Evolutionary conservation across 2,329 filamentous ascomycete species (phyloP), one percentile per base, ranked within the genome.

Genomic region (Penicillium verrucosum): DNA sequence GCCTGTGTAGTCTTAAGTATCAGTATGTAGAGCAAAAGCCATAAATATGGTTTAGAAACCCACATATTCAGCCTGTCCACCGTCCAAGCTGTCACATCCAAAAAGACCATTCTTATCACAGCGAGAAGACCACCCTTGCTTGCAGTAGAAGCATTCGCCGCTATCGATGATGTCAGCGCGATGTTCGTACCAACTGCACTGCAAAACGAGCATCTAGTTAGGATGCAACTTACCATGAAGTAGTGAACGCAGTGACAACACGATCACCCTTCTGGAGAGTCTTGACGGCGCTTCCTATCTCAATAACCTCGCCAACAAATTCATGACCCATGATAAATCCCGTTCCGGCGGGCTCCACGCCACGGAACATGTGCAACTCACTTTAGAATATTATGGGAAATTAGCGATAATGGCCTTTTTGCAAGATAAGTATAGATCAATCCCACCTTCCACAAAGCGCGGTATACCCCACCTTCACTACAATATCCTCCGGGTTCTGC

Each of bases 361-460:
- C 92, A 44, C 92, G 88, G 76, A 87, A 96, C 52, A 90, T 86
- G 74, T 96, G 92, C 37, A 96, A 80, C 70, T 96, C 92, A 68
- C 89, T 92, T 34, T 48, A 44, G 16, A 43, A 5, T 27, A 47
- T 16, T 16, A 41, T 36, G 10, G 10, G 18, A 30, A 37, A 44
- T 44, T 27, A 40, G 30, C 16, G 30, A 5, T 12, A 4, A 18
- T 29, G 3, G n/a, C 25, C 25, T 25, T 7, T 38, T 25, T 4
- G 3, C 8, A 16, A n/a, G 21, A 51, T 46, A 34, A 46, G 56
- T 12, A 51, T 41, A 51, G 25, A 45, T 16, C 11, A 57, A 43
- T 78, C 84, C 69, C 77, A 92, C 90, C 89, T 93, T 70, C 92
- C 92, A 72, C 92, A 97, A 32, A 97, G 81, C 16, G 90, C 92